Evolutionary conservation across 805 yeast genomes (phyloP).

Genomic region (Ogataea nakhonphanomensis): DNA sequence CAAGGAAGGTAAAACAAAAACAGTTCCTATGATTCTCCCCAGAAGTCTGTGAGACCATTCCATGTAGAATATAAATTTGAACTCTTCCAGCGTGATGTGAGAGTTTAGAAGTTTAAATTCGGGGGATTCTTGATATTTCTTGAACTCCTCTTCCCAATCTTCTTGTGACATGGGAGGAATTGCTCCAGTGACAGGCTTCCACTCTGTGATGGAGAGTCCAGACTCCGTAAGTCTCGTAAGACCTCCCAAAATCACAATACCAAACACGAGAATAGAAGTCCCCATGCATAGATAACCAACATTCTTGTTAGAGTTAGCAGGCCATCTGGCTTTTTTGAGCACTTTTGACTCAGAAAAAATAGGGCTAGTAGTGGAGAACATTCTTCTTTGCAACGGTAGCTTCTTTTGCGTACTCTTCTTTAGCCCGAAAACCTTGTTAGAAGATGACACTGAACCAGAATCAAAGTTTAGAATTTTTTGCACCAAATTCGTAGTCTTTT

Average conservation of each 20-base stretch:
- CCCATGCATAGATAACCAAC: constrained; percentile 90
- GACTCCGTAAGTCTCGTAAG: constrained; percentile 93
- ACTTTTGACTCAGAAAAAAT: constrained; percentile 1
- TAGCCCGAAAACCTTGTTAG: constrained; percentile 2
- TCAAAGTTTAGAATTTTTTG: neutral
- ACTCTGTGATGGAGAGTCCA: constrained; percentile 93
- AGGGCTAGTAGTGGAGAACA: constrained; percentile 15
- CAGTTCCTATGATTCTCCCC: constrained; percentile 87
- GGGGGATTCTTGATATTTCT: constrained; percentile 78
- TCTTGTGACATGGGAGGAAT: constrained; percentile 78
- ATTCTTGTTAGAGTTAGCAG: constrained; percentile 45
- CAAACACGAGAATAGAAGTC: constrained; percentile 85
- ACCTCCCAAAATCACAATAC: constrained; percentile 95
- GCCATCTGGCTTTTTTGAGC: constrained; percentile 29
- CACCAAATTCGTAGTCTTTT: neutral
- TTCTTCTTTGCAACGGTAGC: constrained; percentile 8
- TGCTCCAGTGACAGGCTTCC: constrained; percentile 97
- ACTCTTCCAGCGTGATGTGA: constrained; percentile 85
- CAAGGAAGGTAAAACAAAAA: constrained; percentile 78
- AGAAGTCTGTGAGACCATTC: constrained; percentile 96
- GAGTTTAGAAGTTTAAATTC: constrained; percentile 89
- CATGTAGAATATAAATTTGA: constrained; percentile 92
- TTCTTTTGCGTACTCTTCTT: neutral
- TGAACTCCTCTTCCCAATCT: constrained; percentile 86
- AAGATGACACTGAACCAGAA: neutral